Percentiles rank a stretch among this genome's conserved stretches.
phyloP scores from a whole-genome alignment of 2,329 filamentous ascomycete species.

The Madurella fahalii region DNA sequence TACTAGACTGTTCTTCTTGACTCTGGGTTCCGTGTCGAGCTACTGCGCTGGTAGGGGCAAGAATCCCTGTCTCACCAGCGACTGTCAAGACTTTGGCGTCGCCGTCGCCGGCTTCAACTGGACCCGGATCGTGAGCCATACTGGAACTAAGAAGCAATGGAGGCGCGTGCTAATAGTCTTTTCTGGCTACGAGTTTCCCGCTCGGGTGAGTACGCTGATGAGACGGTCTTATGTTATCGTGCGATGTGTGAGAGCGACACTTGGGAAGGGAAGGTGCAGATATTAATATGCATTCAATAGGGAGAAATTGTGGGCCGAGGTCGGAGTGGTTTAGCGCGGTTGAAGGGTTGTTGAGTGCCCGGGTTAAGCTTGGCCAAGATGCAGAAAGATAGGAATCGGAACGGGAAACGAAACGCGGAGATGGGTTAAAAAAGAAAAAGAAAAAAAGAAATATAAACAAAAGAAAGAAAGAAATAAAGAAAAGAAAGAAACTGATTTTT shows the following conservation, averaged over 20 bases:
- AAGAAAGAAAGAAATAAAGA: background rate
- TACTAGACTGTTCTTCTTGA: conserved; percentile 6
- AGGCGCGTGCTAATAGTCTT: conserved; percentile 47
- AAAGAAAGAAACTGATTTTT: background rate
- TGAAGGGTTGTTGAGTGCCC: background rate
- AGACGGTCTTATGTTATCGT: background rate
- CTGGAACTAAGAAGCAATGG: conserved; percentile 49
- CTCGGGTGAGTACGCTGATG: background rate
- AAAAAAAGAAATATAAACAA: too few species aligned
- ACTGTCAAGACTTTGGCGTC: background rate
- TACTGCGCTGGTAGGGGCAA: conserved; percentile 16
- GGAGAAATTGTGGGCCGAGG: conserved; percentile 14
- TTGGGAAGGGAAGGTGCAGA: background rate
- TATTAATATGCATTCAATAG: background rate
- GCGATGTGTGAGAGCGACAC: background rate
- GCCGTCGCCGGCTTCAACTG: conserved; percentile 30
- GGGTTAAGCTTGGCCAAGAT: background rate
- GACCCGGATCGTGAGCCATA: conserved; percentile 40
- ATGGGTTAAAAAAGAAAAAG: background rate
- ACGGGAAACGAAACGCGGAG: background rate
- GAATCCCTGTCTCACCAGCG: background rate
- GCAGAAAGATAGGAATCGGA: background rate
- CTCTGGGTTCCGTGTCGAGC: conserved; percentile 4
- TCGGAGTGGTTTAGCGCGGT: conserved; percentile 5
- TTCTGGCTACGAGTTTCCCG: conserved; percentile 30